phyloP scores from a whole-genome alignment of 768 basidiomycete genomes.

The Cyclocybe cylindracea region DNA sequence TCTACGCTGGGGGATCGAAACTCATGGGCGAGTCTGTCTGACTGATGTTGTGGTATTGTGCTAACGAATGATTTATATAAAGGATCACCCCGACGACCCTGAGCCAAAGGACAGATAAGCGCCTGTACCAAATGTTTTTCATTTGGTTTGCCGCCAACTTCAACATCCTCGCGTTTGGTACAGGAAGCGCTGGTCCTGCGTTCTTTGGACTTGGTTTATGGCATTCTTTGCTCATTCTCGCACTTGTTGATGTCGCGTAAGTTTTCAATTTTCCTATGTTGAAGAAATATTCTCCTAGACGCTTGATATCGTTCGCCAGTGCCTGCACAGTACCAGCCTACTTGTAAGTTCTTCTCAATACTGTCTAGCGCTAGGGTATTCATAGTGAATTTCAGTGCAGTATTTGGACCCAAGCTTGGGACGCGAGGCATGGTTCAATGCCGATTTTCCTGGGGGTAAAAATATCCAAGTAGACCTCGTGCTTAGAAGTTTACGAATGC shows the following conservation, averaged over 20 bases:
- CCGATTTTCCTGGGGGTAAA: constrained; percentile 32
- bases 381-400: constrained; percentile 33
- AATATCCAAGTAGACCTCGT: too few relatives aligned
- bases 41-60: too few relatives aligned
- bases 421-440: constrained; percentile 79
- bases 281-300: neutral
- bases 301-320: constrained; percentile 15
- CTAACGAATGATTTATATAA: neutral
- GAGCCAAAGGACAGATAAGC: constrained; percentile 54
- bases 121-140: constrained; percentile 66
- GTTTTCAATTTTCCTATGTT: constrained; percentile 8
- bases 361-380: neutral
- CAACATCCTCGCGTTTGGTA: constrained; percentile 63
- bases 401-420: constrained; percentile 81
- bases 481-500: neutral
- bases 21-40: constrained; percentile 12
- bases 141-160: constrained; percentile 74
- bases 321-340: constrained; percentile 58
- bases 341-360: constrained; percentile 42
- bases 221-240: constrained; percentile 51
- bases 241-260: constrained; percentile 42
- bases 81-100: constrained; percentile 56
- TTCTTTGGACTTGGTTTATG: constrained; percentile 56
- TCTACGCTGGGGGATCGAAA: constrained; percentile 18
- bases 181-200: constrained; percentile 61